Percentiles rank a stretch among this genome's conserved stretches.
Evolutionary conservation across 208 protist genomes (phyloP).

Genomic region (Lotmaria passim): DNA sequence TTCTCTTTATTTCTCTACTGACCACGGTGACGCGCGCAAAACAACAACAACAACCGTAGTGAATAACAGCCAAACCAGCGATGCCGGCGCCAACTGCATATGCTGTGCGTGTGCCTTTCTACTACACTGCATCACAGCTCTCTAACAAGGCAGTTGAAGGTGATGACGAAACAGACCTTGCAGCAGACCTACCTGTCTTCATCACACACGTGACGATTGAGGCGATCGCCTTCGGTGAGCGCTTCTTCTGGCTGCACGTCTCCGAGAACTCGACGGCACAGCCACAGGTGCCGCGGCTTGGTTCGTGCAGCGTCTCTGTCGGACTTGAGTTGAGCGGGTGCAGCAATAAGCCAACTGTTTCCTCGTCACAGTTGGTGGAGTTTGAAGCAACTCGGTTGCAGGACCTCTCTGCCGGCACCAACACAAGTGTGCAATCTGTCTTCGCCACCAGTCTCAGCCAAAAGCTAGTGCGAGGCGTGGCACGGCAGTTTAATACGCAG

Average conservation of each 20-base stretch:
- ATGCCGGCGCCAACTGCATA: slow-evolving; percentile 36
- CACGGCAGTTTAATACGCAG: neutral
- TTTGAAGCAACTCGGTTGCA: slow-evolving; percentile 12
- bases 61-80: no score
- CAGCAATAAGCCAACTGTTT: slow-evolving; percentile 7
- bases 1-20: no score
- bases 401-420: slow-evolving; percentile 18
- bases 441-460: slow-evolving; percentile 54
- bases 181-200: slow-evolving; percentile 12
- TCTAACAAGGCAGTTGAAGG: neutral
- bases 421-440: slow-evolving; percentile 34
- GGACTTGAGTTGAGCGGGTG: neutral
- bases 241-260: slow-evolving; percentile 77
- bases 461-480: slow-evolving; percentile 44
- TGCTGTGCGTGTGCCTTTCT: slow-evolving; percentile 44
- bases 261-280: slow-evolving; percentile 39
- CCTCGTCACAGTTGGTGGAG: slow-evolving; percentile 42
- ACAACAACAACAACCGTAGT: no score
- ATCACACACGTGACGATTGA: slow-evolving; percentile 55
- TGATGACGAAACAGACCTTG: neutral
- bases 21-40: no score
- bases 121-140: slow-evolving; percentile 8
- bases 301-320: slow-evolving; percentile 46
- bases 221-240: slow-evolving; percentile 45
- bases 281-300: slow-evolving; percentile 31